These are phyloP conservation scores for Gleditsia sinensis DNA, from an alignment of 306 rosid species.

Conservation along the genomic window DNA sequence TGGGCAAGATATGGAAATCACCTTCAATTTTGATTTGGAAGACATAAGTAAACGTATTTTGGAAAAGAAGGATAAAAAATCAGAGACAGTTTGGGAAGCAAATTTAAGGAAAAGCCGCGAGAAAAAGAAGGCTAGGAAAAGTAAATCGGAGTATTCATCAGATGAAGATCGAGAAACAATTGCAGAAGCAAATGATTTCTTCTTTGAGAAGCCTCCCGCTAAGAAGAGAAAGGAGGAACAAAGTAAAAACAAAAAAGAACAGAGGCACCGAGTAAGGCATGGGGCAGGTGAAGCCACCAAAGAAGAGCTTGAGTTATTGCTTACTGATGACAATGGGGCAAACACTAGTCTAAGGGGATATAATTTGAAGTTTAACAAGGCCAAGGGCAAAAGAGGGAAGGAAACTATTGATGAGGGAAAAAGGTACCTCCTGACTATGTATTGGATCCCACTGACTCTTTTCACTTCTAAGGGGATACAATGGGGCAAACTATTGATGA, in stretches of 20 bases:
- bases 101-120: slow-evolving; percentile 68
- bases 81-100: slow-evolving; percentile 86
- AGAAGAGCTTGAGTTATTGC: slow-evolving; percentile 91
- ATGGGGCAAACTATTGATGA: no score
- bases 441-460: no score
- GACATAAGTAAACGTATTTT: slow-evolving; percentile 80
- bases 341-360: slow-evolving; percentile 67
- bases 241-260: slow-evolving; percentile 38
- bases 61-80: slow-evolving; percentile 77
- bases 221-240: slow-evolving; percentile 53
- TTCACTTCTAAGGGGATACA: no score
- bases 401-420: slow-evolving; percentile 59
- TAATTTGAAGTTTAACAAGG: slow-evolving; percentile 66
- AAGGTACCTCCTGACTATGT: no score
- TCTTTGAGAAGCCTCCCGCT: slow-evolving; percentile 66
- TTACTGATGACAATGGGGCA: slow-evolving; percentile 76
- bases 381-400: slow-evolving; percentile 64
- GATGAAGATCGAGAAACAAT: no score
- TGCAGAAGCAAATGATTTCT: slow-evolving; percentile 76
- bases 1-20: slow-evolving; percentile 92
- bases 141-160: no score
- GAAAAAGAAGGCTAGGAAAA: slow-evolving; percentile 71
- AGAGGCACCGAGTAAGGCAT: slow-evolving; percentile 38
- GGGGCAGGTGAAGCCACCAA: slow-evolving; percentile 60
- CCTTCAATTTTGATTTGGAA: slow-evolving; percentile 87